phyloP scores from a whole-genome alignment of 108 stramenopile species.

The Nannochloropsis gaditana region DNA sequence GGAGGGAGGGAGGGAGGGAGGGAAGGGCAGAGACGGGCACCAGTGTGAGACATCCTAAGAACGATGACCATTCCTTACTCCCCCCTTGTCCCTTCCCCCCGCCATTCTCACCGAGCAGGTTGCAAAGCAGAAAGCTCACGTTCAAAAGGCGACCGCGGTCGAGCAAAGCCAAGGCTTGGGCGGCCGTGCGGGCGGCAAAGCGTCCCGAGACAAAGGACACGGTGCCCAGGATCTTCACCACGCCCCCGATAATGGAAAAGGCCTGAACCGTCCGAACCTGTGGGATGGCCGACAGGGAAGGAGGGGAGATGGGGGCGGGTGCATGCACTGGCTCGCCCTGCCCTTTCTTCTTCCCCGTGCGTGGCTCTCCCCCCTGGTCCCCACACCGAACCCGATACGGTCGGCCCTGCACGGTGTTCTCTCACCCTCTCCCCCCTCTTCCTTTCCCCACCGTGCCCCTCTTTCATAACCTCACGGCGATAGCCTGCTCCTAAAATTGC shows the following conservation, averaged over 20 bases:
- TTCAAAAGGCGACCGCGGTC: background rate
- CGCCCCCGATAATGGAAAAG: background rate
- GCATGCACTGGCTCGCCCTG: background rate
- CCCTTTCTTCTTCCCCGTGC: no score
- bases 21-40: background rate
- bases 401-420: no score
- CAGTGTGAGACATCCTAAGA: background rate
- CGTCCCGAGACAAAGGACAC: background rate
- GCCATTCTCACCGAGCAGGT: background rate
- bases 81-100: background rate
- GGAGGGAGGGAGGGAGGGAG: background rate
- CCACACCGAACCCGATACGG: no score
- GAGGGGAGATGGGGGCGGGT: background rate
- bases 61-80: background rate
- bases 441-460: no score
- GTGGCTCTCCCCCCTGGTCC: no score
- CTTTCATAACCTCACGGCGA: no score
- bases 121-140: background rate
- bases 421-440: no score
- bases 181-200: background rate
- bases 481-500: no score
- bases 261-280: background rate
- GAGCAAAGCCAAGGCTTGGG: background rate
- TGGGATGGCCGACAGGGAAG: background rate
- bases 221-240: background rate